Conservation (phyloP, 345 rosid genomes). For the Litchi chinensis region DNA sequence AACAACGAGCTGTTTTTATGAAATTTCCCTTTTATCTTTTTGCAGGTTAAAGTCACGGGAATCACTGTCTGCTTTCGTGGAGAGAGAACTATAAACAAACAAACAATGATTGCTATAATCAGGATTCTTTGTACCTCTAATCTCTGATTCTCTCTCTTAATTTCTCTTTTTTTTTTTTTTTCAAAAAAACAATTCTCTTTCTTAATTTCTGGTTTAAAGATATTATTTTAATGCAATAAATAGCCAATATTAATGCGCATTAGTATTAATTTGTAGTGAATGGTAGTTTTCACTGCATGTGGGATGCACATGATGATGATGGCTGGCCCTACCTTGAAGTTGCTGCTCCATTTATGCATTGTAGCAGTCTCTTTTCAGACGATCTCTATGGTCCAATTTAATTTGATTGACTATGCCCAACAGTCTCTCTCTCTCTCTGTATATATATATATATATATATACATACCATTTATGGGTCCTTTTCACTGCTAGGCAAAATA, state of each 20-base stretch:
- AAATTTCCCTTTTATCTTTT: too few species aligned
- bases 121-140: slow-evolving; percentile 9
- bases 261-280: background rate
- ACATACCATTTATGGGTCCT: background rate
- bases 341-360: background rate
- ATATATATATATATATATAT: too few species aligned
- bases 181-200: too few species aligned
- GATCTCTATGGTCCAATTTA: slow-evolving; percentile 7
- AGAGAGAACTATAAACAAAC: background rate
- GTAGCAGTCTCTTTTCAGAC: background rate
- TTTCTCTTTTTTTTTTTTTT: too few species aligned
- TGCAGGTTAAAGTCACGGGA: slow-evolving; percentile 44
- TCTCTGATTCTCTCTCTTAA: too few species aligned
- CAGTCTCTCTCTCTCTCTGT: too few species aligned
- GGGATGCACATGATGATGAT: background rate
- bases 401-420: background rate
- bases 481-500: slow-evolving; percentile 4
- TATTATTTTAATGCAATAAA: background rate
- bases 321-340: background rate
- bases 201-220: background rate
- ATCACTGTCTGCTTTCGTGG: slow-evolving; percentile 4
- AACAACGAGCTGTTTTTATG: too few species aligned
- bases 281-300: background rate
- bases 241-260: background rate
- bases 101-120: background rate